Base-by-base conservation (phyloP, 352 stramenopile species). In the Globisporangium spinosum region DNA sequence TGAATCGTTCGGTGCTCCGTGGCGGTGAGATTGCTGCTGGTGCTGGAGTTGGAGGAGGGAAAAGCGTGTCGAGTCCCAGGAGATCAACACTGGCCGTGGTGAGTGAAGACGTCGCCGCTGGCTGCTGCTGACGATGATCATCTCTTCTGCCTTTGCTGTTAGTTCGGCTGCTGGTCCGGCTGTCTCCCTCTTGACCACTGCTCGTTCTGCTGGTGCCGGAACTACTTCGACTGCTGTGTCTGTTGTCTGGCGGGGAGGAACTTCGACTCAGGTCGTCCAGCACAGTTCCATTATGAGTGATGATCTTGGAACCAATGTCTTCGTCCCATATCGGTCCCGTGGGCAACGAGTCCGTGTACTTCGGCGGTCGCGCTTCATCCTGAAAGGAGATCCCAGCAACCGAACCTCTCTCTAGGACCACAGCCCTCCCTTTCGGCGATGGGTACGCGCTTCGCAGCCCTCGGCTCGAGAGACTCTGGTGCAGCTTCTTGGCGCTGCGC, bases 401-500 rank as follows among this genome's bases (percentile, higher is more conserved):
- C 1, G 61, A 65, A 34, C 47, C 54, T 25, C 53, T 7, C 53
- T 70, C 45, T 12, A 23, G 47, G 4, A 15, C 25, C 17, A 27
- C 13, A 25, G 20, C 13, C 35, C 7, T 71, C 68, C 13, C 15
- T 54, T 66, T 64, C 35, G 53, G 22, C 3, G 68, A 72, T 3
- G 75, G 73, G 58, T 75, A 78, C 2, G 70, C 22, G 45, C 51
- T 73, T 35, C 82, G 73, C 40, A 92, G 47, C 0, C 84, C 82
- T 69, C 79, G 71, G 20, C 73, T 74, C 1, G 78, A 82, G n/a
- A 89, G 70, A 17, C 69, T 89, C 47, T 83, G 73, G 12, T 93
- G 80, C 9, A 91, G 67, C 45, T 82, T 77, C 35, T 89, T 68
- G 1, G 83, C 83, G 55, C 80, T 67, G 32, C 74, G 69, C 8